Evolutionary conservation across 2,329 filamentous ascomycete genomes (phyloP).

Genomic region (Trichophyton simii): DNA sequence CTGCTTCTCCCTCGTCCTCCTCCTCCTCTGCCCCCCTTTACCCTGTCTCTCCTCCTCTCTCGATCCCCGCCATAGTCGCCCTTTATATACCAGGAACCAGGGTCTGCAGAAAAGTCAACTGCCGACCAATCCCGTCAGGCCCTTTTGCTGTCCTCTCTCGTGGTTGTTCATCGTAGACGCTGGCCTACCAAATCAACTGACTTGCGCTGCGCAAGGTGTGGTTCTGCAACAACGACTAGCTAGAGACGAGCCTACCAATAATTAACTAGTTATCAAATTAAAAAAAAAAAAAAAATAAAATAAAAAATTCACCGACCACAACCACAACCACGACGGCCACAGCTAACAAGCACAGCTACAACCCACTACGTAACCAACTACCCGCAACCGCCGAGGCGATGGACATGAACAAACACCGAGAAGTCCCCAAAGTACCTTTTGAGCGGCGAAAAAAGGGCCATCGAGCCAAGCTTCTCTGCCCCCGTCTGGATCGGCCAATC

Average conservation of each 20-base stretch:
- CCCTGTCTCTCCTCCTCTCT: constrained; percentile 13
- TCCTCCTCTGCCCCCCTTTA: constrained; percentile 9
- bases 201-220: too few species aligned
- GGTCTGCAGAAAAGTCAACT: neutral
- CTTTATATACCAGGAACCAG: constrained; percentile 4
- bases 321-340: neutral
- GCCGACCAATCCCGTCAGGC: neutral
- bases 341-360: neutral
- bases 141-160: neutral
- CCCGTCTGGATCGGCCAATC: neutral
- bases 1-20: neutral
- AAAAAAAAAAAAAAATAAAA: too few species aligned
- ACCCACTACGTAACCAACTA: neutral
- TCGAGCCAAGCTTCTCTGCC: neutral
- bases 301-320: neutral
- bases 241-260: too few species aligned
- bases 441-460: neutral
- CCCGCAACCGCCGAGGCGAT: neutral
- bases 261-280: too few species aligned
- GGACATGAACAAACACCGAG: neutral
- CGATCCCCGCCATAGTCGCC: constrained; percentile 10
- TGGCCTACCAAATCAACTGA: too few species aligned
- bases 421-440: neutral
- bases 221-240: too few species aligned
- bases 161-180: neutral